Evolutionary conservation across 2,329 filamentous ascomycete genomes (phyloP), one percentile per base, ranked within the genome.

Genomic region (Colletotrichum siamense): DNA sequence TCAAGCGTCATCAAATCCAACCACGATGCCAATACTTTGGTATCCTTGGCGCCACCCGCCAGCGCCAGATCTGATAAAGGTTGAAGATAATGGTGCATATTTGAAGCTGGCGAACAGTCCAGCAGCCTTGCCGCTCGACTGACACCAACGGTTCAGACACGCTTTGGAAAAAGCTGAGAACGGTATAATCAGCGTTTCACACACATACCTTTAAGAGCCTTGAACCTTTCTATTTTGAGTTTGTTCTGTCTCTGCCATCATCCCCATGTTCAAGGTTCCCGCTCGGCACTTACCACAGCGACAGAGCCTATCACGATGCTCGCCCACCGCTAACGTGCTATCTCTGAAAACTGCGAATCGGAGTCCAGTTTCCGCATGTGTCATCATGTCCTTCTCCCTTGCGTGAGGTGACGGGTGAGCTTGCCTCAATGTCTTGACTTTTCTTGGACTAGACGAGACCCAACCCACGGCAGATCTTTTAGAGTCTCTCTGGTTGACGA

Each of bases 151-250:
- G 44, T 57, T 39, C 52, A 62, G 26, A 39, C n/a, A 52, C 36
- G 63, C 34, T 36, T 15, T 44, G 34, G 28, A 30, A 39, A 24
- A 36, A 59, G 36, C 69, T 30, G 32, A 63, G 59, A 34, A 63
- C 63, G 44, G 32, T 63, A 34, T 49, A 30, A 49, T 62, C 52
- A 62, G 8, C 52, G 64, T 36, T 65, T 52, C 62, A 67, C 24
- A 55, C 62, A 18, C 32, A 13, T 55, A 39, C n/a, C 44, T 39
- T 64, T 32, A 70, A 73, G 57, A 44, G 59, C 55, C 44, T 71
- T 65, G 73, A 52, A 55, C 70, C 63, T 68, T 76, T 73, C 62
- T 63, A 34, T 76, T 73, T 76, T 76, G 73, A 76, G 63, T 76
- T 76, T 73, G 34, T 18, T 9, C 22, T 55, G 52, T 73, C 69